A percentile compares a stretch with the other conserved stretches of the same genome.
These are phyloP conservation scores for Fomitopsis pinicola DNA, from an alignment of 1,284 basidiomycete genomes.

Conservation along the genomic window DNA sequence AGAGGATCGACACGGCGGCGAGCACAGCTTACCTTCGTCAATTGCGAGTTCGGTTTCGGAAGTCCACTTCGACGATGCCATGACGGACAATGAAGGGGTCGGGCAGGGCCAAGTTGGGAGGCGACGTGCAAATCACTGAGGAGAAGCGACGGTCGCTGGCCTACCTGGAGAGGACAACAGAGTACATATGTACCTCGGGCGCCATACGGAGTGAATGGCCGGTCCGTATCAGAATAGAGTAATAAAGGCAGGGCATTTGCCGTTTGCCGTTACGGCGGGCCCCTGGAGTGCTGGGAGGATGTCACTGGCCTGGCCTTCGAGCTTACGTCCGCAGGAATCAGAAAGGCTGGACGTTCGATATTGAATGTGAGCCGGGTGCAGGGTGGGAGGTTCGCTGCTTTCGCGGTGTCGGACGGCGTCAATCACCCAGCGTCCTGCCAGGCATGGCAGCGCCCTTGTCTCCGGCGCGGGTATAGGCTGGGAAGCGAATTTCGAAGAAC, in stretches of 20 bases:
- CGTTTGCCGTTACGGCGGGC: neutral
- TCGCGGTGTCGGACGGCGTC: neutral
- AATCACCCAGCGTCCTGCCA: neutral
- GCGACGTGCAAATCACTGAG: slow-evolving; percentile 2
- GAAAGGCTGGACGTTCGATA: neutral
- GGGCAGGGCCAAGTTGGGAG: neutral
- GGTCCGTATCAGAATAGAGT: neutral
- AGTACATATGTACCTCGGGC: slow-evolving; percentile 1
- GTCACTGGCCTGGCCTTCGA: neutral
- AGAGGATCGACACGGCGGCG: neutral
- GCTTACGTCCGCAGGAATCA: neutral
- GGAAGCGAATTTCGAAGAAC: neutral
- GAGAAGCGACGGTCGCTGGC: slow-evolving; percentile 1
- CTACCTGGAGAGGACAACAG: neutral
- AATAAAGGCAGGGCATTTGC: neutral
- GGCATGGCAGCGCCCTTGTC: neutral
- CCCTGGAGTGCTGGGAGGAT: neutral
- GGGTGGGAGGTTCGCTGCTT: neutral
- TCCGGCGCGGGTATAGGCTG: neutral
- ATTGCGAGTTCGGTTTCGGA: slow-evolving; percentile 44
- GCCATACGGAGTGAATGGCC: neutral
- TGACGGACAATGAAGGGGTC: neutral
- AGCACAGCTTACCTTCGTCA: slow-evolving; percentile 42
- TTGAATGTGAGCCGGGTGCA: neutral
- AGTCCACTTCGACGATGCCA: slow-evolving; percentile 35